Evolutionary conservation across 2,329 filamentous ascomycete species (phyloP).

Genomic region (Rhytidhysteron rufulum): DNA sequence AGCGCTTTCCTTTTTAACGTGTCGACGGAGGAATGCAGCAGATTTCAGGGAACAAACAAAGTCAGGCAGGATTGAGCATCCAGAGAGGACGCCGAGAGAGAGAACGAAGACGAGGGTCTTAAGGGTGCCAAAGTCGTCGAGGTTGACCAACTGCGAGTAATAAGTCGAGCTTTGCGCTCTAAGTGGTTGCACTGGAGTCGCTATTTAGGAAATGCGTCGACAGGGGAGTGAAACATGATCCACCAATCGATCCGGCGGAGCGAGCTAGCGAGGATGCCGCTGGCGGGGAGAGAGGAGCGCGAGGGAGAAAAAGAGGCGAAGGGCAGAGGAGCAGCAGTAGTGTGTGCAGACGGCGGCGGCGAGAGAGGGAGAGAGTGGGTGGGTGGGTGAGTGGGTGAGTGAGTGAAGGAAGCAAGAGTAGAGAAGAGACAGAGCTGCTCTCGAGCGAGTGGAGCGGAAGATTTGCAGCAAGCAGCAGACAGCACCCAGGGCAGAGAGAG

Average conservation of each 20-base stretch:
- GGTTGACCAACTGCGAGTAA: constrained; percentile 32
- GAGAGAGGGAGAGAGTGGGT: too few species aligned
- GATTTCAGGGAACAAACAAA: constrained; percentile 21
- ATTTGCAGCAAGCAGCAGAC: constrained; percentile 15
- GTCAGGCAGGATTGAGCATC: constrained; percentile 14
- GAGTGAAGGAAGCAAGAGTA: constrained; percentile 23
- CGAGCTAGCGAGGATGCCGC: constrained; percentile 28
- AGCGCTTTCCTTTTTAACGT: neutral
- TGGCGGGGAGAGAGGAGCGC: constrained; percentile 11
- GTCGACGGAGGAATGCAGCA: neutral
- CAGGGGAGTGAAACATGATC: constrained; percentile 38
- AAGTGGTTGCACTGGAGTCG: constrained; percentile 34
- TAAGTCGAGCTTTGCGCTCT: constrained; percentile 24
- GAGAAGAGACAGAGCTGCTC: constrained; percentile 24
- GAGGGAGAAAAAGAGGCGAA: too few species aligned
- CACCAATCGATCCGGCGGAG: constrained; percentile 32
- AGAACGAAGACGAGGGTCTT: constrained; percentile 25
- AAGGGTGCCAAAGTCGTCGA: constrained; percentile 27
- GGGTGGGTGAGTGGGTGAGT: constrained; percentile 16
- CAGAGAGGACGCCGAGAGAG: constrained; percentile 19
- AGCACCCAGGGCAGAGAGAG: too few species aligned
- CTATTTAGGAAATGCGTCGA: constrained; percentile 31
- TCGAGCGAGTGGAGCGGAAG: constrained; percentile 33
- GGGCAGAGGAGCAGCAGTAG: too few species aligned
- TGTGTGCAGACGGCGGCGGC: too few species aligned